These are phyloP conservation scores for Plasmodium berghei DNA, from an alignment of 169 alveolate species.

Conservation along the genomic window DNA sequence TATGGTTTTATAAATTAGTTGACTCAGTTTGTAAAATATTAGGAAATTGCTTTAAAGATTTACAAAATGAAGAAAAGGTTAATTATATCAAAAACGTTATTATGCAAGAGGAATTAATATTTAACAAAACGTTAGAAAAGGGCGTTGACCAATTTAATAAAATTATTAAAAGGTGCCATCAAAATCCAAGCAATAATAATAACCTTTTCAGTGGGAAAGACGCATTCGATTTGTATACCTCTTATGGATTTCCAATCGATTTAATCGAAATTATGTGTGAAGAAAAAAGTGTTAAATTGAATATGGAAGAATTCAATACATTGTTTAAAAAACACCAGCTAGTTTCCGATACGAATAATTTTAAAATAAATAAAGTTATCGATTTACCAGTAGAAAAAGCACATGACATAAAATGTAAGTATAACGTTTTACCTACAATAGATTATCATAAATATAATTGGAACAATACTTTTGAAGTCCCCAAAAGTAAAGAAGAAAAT, in stretches of 20 bases:
- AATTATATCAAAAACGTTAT: conserved; percentile 87
- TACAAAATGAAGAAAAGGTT: conserved; percentile 84
- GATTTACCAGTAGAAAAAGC: conserved; percentile 84
- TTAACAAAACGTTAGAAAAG: conserved; percentile 89
- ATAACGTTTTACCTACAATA: conserved; percentile 71
- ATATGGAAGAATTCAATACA: conserved; percentile 87
- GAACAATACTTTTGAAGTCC: conserved; percentile 29
- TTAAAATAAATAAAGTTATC: conserved; percentile 76
- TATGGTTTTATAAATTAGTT: conserved; percentile 90
- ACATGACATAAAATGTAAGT: conserved; percentile 63
- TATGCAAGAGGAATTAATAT: conserved; percentile 90
- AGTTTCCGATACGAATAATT: conserved; percentile 85
- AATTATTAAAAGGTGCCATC: conserved; percentile 60
- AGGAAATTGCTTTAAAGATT: conserved; percentile 89
- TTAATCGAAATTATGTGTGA: conserved; percentile 94
- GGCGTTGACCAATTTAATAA: conserved; percentile 88
- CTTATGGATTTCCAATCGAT: conserved; percentile 95
- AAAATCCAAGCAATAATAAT: not conserved
- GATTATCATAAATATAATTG: conserved; percentile 81
- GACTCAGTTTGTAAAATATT: conserved; percentile 86
- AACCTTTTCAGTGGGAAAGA: conserved; percentile 83
- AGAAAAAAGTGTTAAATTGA: conserved; percentile 87
- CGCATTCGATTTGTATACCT: conserved; percentile 92
- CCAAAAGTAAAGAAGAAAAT: conserved; percentile 6
- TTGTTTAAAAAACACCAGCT: conserved; percentile 86